These are phyloP conservation scores for Ilex aquifolium DNA, from an alignment of 257 asterid species.

Conservation along the genomic window DNA sequence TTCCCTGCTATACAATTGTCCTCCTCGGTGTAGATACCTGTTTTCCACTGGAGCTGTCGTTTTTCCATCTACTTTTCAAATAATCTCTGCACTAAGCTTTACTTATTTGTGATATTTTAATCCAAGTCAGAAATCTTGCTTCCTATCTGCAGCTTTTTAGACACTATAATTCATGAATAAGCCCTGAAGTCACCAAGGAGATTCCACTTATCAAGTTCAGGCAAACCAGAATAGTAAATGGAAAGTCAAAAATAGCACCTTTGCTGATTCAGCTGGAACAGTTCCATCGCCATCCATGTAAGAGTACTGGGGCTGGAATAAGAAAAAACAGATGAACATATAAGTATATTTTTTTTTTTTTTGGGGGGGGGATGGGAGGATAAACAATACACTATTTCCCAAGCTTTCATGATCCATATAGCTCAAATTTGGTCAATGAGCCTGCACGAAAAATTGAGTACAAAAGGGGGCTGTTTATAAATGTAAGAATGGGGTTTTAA, in stretches of 20 bases:
- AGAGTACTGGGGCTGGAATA: slow-evolving; percentile 69
- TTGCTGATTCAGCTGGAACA: slow-evolving; percentile 84
- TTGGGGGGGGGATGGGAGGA: no score
- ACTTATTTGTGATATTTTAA: no score
- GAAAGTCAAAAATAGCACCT: slow-evolving; percentile 30
- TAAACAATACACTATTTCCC: not conserved
- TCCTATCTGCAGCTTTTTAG: no score
- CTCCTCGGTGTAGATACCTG: no score
- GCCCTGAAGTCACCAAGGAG: not conserved
- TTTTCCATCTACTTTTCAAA: no score
- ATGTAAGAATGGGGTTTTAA: not conserved
- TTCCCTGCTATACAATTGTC: no score
- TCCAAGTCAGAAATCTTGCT: no score
- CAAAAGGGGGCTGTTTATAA: no score
- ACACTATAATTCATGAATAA: not conserved
- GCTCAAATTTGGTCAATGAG: not conserved
- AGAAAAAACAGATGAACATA: not conserved
- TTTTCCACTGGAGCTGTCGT: no score
- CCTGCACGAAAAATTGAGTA: no score
- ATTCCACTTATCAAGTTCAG: not conserved
- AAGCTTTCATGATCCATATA: not conserved
- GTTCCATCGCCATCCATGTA: slow-evolving; percentile 92
- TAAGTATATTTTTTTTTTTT: not conserved
- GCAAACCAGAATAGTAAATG: not conserved
- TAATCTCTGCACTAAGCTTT: no score